Percentiles rank a stretch among this genome's conserved stretches.
Evolutionary conservation across 345 rosid genomes (phyloP).

Genomic region (Turnera subulata): DNA sequence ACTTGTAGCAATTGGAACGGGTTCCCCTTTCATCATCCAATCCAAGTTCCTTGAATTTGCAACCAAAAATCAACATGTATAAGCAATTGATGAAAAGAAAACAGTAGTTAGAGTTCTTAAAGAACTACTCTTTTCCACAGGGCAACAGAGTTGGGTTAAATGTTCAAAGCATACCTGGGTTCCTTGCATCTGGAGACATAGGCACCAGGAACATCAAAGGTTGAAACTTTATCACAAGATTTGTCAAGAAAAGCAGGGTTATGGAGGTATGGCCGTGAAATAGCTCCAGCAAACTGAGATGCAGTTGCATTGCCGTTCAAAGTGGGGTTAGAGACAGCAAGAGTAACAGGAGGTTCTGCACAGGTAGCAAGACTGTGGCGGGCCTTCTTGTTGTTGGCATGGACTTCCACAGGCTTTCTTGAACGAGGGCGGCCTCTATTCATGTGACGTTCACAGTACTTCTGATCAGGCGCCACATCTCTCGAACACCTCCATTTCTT

Average conservation of each 20-base stretch:
- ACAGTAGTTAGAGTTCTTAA: not conserved
- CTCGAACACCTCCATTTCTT: constrained; percentile 91
- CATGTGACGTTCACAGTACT: constrained; percentile 83
- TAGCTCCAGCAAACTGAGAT: constrained; percentile 14
- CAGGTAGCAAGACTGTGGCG: constrained; percentile 11
- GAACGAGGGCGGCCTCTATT: constrained; percentile 95
- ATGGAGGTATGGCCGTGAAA: constrained; percentile 13
- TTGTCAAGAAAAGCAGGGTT: constrained; percentile 1
- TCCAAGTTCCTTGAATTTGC: constrained; percentile 27
- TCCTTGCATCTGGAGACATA: constrained; percentile 21
- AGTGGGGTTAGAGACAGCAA: not conserved
- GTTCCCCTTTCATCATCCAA: constrained; percentile 35
- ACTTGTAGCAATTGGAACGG: constrained; percentile 10
- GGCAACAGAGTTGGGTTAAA: not conserved
- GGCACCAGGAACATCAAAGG: constrained; percentile 10
- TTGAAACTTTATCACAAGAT: constrained; percentile 17
- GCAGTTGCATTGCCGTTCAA: not conserved
- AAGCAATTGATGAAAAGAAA: not conserved
- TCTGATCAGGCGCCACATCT: constrained; percentile 65
- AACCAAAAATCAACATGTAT: no score
- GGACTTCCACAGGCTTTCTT: constrained; percentile 96
- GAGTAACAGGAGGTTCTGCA: constrained; percentile 5
- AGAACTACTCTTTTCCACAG: not conserved
- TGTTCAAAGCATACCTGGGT: constrained; percentile 23
- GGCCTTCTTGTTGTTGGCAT: constrained; percentile 30